Conservation (phyloP, 148 eudicot genomes). For the Polygonum maritimum region DNA sequence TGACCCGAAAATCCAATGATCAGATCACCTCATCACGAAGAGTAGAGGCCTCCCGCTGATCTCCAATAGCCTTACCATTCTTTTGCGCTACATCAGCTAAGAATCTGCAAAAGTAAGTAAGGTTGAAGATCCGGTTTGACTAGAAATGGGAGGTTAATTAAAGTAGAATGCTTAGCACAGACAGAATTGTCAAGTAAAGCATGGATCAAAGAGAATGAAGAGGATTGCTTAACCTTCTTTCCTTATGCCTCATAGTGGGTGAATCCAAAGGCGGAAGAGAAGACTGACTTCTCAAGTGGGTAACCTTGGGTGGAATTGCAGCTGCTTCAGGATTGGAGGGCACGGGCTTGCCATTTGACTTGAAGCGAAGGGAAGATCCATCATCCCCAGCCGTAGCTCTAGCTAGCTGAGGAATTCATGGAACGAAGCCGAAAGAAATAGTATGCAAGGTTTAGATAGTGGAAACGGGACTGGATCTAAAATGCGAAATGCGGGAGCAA, state of each 20-base stretch:
- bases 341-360: slow-evolving; percentile 43
- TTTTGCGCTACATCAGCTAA: slow-evolving; percentile 39
- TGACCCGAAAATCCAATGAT: not conserved
- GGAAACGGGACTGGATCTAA: not conserved
- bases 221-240: slow-evolving; percentile 27
- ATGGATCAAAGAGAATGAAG: not conserved
- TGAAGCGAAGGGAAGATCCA: slow-evolving; percentile 27
- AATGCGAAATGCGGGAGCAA: not conserved
- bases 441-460: slow-evolving; percentile 9
- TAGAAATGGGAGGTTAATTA: not conserved
- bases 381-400: slow-evolving; percentile 36
- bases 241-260: slow-evolving; percentile 37
- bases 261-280: slow-evolving; percentile 75
- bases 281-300: slow-evolving; percentile 42
- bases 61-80: slow-evolving; percentile 34
- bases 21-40: slow-evolving; percentile 68
- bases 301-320: slow-evolving; percentile 21
- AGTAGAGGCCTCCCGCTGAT: slow-evolving; percentile 64
- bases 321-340: slow-evolving; percentile 11
- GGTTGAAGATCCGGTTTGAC: not conserved
- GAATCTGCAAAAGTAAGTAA: slow-evolving; percentile 39
- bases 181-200: not conserved
- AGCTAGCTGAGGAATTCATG: slow-evolving; percentile 26
- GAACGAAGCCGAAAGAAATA: not conserved
- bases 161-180: not conserved